A percentile compares a stretch with the other conserved stretches of the same genome.
phyloP scores from a whole-genome alignment of 768 basidiomycete genomes.

The Hemileccinum rubropunctum region DNA sequence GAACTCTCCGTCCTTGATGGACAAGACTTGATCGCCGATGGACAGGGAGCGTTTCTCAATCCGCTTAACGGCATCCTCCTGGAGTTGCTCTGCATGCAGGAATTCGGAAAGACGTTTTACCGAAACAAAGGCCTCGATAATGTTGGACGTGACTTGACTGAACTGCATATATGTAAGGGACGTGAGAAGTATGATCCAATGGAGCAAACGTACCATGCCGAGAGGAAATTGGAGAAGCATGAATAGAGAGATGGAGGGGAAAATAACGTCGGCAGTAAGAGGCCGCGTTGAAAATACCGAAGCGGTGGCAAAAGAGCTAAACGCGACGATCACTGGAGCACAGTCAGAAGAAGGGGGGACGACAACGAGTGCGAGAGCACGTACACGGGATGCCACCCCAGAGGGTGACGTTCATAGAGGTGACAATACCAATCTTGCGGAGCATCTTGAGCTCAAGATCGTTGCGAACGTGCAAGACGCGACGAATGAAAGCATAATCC shows the following conservation, averaged over 20 bases:
- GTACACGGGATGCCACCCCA: slow-evolving; percentile 67
- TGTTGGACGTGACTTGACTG: slow-evolving; percentile 69
- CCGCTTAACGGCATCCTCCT: slow-evolving; percentile 67
- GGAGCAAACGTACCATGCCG: slow-evolving; percentile 55
- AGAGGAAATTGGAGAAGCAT: slow-evolving; percentile 86
- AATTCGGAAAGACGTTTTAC: slow-evolving; percentile 76
- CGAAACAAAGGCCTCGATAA: slow-evolving; percentile 86
- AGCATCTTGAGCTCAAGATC: slow-evolving; percentile 81
- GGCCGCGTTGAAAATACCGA: slow-evolving; percentile 60
- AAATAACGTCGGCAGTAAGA: slow-evolving; percentile 87
- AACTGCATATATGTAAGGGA: slow-evolving; percentile 41
- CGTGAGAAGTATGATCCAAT: slow-evolving; percentile 1
- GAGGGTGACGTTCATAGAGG: slow-evolving; percentile 59
- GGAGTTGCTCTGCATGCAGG: slow-evolving; percentile 76
- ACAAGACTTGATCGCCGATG: slow-evolving; percentile 66
- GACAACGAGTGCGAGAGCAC: background rate
- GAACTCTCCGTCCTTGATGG: slow-evolving; percentile 77
- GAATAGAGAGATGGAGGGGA: slow-evolving; percentile 92
- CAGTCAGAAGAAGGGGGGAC: background rate
- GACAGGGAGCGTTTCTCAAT: slow-evolving; percentile 41
- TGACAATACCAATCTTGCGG: slow-evolving; percentile 74
- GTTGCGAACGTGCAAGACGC: slow-evolving; percentile 77
- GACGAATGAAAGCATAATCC: slow-evolving; percentile 87
- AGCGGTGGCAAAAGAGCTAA: slow-evolving; percentile 78
- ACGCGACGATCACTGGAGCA: slow-evolving; percentile 61